Conservation (phyloP, 331 rosid genomes). For the Rosa hybrid region DNA sequence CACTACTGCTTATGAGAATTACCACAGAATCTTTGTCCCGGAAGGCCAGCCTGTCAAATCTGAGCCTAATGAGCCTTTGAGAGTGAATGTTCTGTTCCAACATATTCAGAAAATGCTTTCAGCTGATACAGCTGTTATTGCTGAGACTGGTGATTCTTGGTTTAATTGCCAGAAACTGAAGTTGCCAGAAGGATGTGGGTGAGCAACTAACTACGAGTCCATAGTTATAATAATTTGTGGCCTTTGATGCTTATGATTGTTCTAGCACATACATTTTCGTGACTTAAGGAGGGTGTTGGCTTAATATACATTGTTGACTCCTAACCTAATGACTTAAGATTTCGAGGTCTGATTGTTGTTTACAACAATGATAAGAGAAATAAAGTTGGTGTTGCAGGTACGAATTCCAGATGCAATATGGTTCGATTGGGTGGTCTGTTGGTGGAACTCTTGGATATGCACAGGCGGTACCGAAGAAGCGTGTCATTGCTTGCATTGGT, state of each 20-base stretch:
- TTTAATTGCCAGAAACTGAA: constrained; percentile 50
- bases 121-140: constrained; percentile 38
- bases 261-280: neutral
- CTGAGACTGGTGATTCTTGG: constrained; percentile 60
- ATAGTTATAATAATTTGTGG: neutral
- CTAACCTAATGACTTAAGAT: neutral
- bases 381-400: constrained; percentile 48
- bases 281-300: neutral
- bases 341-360: neutral
- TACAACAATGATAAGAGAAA: constrained; percentile 11
- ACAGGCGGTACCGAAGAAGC: constrained; percentile 41
- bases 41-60: constrained; percentile 37
- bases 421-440: constrained; percentile 57
- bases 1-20: constrained; percentile 45
- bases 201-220: constrained; percentile 6
- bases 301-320: neutral
- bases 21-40: constrained; percentile 39
- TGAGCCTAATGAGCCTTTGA: constrained; percentile 41
- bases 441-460: constrained; percentile 58
- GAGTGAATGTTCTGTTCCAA: constrained; percentile 46
- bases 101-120: constrained; percentile 53
- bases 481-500: constrained; percentile 56
- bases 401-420: constrained; percentile 61
- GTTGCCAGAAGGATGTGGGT: constrained; percentile 51
- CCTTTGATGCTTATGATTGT: neutral